phyloP scores from a whole-genome alignment of 768 basidiomycete species.

The Leucocoprinus sp. region DNA sequence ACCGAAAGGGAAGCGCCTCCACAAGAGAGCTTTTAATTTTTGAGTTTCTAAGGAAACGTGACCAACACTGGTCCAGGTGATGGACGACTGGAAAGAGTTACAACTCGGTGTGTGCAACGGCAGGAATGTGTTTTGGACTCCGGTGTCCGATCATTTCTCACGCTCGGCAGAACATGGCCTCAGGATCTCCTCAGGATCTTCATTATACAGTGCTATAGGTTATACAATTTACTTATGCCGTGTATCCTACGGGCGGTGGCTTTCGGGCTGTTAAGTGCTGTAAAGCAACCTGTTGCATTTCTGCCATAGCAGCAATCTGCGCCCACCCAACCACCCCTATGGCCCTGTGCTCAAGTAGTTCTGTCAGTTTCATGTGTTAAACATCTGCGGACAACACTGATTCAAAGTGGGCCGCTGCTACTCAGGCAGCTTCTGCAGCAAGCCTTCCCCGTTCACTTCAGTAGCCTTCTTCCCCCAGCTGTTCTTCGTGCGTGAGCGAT shows the following conservation, averaged over 20 bases:
- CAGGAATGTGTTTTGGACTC: constrained; percentile 9
- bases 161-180: no score
- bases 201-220: no score
- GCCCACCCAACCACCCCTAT: constrained; percentile 45
- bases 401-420: constrained; percentile 59
- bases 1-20: constrained; percentile 20
- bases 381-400: constrained; percentile 24
- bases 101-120: constrained; percentile 11
- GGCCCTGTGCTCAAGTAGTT: constrained; percentile 25
- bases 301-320: constrained; percentile 28
- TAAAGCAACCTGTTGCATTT: constrained; percentile 26
- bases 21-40: constrained; percentile 12
- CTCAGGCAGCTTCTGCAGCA: constrained; percentile 51
- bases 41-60: constrained; percentile 13
- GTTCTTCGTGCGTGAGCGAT: constrained; percentile 35
- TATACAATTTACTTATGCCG: no score
- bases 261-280: constrained; percentile 29
- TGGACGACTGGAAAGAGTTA: constrained; percentile 16
- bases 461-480: constrained; percentile 54
- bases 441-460: constrained; percentile 57
- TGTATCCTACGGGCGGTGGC: constrained; percentile 42
- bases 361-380: constrained; percentile 4
- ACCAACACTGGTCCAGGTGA: constrained; percentile 15
- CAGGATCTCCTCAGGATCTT: no score
- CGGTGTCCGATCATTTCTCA: constrained; percentile 14